Evolutionary conservation across 768 basidiomycete genomes (phyloP).

Genomic region (Fomitopsis serialis): DNA sequence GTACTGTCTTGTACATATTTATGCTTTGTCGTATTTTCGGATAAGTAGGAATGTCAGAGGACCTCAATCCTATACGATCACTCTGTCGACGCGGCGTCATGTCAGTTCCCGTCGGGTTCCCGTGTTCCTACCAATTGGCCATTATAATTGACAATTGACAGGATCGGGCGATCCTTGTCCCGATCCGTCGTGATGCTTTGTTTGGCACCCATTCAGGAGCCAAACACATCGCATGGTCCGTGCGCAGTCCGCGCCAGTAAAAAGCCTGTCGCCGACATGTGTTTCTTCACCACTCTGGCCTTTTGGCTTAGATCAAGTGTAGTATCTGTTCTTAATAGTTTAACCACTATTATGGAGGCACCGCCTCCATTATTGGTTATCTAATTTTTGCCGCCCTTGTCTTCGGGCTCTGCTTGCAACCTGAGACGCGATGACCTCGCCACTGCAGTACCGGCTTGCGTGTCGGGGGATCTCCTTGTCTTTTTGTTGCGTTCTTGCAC

Average conservation of each 20-base stretch:
- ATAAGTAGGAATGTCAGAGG: too few relatives aligned
- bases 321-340: conserved; percentile 13
- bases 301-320: conserved; percentile 71
- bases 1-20: too few relatives aligned
- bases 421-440: conserved; percentile 26
- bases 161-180: neutral
- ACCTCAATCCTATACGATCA: too few relatives aligned
- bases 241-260: neutral
- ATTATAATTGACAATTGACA: too few relatives aligned
- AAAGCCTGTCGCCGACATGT: neutral
- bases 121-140: too few relatives aligned
- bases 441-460: conserved; percentile 26
- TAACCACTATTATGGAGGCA: conserved; percentile 13
- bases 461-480: conserved; percentile 23
- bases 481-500: conserved; percentile 3
- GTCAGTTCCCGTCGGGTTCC: too few relatives aligned
- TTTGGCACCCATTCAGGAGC: neutral
- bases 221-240: conserved; percentile 5
- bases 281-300: conserved; percentile 45
- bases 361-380: conserved; percentile 14
- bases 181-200: neutral
- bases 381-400: conserved; percentile 29
- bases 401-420: conserved; percentile 26
- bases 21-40: too few relatives aligned
- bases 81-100: too few relatives aligned